Conservation (phyloP, 225 moss, liverwort and hornwort genomes). For the Asterella californica region DNA sequence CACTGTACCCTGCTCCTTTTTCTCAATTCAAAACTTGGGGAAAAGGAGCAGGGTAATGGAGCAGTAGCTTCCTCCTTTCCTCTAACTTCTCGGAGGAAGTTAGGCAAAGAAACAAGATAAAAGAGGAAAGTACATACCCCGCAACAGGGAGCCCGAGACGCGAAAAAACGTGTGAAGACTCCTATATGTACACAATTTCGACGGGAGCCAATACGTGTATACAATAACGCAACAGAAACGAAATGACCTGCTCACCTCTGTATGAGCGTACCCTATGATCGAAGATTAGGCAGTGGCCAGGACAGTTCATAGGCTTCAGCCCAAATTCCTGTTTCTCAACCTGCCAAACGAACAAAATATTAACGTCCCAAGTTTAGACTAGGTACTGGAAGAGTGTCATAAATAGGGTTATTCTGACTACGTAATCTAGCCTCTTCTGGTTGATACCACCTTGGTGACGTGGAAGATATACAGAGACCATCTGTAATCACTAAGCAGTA, state of each 20-base stretch:
- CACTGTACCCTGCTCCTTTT: no score
- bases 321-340: conserved; percentile 98
- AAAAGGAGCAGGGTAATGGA: no score
- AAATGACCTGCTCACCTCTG: conserved; percentile 49
- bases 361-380: neutral
- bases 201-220: neutral
- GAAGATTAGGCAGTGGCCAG: conserved; percentile 93
- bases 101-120: neutral
- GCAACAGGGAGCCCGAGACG: neutral
- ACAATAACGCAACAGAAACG: neutral
- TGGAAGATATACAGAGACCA: no score
- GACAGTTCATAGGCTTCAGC: conserved; percentile 98
- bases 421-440: no score
- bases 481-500: no score
- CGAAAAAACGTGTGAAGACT: neutral
- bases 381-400: neutral
- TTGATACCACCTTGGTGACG: no score
- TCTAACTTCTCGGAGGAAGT: neutral
- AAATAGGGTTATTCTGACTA: neutral
- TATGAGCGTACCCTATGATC: conserved; percentile 92
- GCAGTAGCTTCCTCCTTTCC: no score
- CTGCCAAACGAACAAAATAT: conserved; percentile 31
- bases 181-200: no score
- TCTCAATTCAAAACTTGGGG: no score
- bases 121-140: no score